Evolutionary conservation across 2,329 filamentous ascomycete genomes (phyloP).

Genomic region (Paraphaeosphaeria sporulosa): DNA sequence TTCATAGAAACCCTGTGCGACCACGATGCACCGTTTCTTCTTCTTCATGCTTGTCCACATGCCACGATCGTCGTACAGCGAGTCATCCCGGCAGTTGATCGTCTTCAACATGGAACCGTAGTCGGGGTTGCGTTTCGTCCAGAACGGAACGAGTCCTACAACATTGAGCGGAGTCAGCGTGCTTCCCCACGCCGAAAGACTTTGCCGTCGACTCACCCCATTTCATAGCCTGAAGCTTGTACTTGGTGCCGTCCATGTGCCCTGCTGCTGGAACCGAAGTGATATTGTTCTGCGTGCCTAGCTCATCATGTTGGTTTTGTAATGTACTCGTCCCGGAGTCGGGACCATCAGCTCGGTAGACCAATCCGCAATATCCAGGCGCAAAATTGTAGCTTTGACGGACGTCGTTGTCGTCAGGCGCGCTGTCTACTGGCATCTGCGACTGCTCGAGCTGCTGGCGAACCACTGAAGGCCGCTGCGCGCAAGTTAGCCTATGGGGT

Average conservation of each 20-base stretch:
- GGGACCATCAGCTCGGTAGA: constrained; percentile 79
- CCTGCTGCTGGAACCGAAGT: constrained; percentile 22
- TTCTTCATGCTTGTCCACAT: constrained; percentile 95
- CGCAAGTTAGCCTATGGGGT: constrained; percentile 1
- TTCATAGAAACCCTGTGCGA: constrained; percentile 95
- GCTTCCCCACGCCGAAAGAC: constrained; percentile 5
- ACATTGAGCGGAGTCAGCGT: constrained; percentile 21
- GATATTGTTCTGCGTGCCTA: constrained; percentile 19
- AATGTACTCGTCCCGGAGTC: constrained; percentile 60
- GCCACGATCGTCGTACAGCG: constrained; percentile 74
- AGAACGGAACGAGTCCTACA: constrained; percentile 80
- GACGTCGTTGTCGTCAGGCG: constrained; percentile 72
- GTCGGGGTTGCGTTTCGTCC: constrained; percentile 85
- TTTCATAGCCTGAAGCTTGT: constrained; percentile 91
- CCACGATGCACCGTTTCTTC: constrained; percentile 83
- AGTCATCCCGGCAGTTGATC: constrained; percentile 95
- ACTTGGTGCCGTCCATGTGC: constrained; percentile 59
- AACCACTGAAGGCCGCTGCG: constrained; percentile 77
- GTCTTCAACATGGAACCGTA: constrained; percentile 82
- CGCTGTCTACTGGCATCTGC: constrained; percentile 75
- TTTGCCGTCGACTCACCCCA: constrained; percentile 67
- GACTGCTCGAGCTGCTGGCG: constrained; percentile 76
- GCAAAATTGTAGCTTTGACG: constrained; percentile 92
- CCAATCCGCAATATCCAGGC: constrained; percentile 82
- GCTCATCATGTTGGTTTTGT: constrained; percentile 21